Base-by-base conservation (phyloP, 2,329 filamentous ascomycete species). In the Magnaporthiopsis rhizophila region DNA sequence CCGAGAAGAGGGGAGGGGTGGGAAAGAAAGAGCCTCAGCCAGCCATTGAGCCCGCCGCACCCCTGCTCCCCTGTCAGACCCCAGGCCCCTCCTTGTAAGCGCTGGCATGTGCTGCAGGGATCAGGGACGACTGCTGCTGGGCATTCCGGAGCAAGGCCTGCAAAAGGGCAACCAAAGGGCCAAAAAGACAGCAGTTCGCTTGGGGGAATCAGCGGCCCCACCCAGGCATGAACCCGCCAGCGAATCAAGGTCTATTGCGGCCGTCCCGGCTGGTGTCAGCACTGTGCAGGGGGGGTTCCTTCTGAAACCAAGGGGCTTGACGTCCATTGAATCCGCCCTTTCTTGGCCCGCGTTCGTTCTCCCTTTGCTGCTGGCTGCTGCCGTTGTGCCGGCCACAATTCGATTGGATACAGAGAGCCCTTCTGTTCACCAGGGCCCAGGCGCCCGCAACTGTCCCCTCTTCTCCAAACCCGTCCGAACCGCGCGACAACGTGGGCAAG, bases 241-340 rank as follows among this genome's bases (percentile, higher is more conserved):
- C 45, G 21, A 53, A 53, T 53, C 45, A 53, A 53, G 4, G 45
- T 21, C 45, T n/a, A 7, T 53, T 15, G 45, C 45, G 45, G 45
- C 45, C n/a, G 45, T 21, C 45, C 45, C 45, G 45, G 21, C 45
- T 53, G 8, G 45, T 4, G 45, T 53, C 45, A 53, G n/a, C 45
- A 53, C 30, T 30, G 30, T 30, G 30, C 30, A 30, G 30, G 45
- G 45, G 45, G 45, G 45, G 45, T 21, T n/a, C 21, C 45, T 53
- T 65, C 68, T 71, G 70, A 72, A 71, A 72, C 70, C 34, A 63
- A 60, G 65, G 65, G 65, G 62, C 63, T 62, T 62, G 21, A 58
- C 56, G 63, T 24, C 45, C 45, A 24, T 7, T 21, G 30, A 30
- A 30, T 30, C 30, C 30, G 30, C 30, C 30, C 30, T 30, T 30